Conservation (phyloP, 2,329 filamentous ascomycete genomes). For the Cordyceps fumosorosea region DNA sequence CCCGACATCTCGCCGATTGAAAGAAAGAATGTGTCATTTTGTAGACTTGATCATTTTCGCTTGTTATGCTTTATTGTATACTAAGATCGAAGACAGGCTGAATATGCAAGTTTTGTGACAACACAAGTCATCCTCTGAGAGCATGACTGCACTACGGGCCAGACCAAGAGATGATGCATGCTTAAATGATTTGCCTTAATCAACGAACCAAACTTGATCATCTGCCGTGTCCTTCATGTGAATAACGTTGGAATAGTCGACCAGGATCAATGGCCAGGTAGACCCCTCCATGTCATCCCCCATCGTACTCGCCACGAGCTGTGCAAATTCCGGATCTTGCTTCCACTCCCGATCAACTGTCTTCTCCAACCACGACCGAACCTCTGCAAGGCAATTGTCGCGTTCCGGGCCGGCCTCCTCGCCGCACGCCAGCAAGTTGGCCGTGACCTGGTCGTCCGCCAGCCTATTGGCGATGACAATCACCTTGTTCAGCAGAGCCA, state of each 20-base stretch:
- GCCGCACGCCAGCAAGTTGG: background rate
- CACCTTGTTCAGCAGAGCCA: background rate
- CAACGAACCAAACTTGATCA: constrained; percentile 6
- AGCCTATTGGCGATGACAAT: constrained; percentile 1
- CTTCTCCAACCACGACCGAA: constrained; percentile 3
- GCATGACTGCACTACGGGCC: no score
- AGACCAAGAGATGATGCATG: no score
- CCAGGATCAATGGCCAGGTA: background rate
- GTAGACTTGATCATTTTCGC: no score
- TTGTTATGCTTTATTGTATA: no score
- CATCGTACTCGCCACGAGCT: background rate
- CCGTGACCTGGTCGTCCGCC: constrained; percentile 1
- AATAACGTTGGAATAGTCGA: constrained; percentile 2
- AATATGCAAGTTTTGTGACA: no score
- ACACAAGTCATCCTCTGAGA: no score
- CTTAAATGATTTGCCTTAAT: background rate
- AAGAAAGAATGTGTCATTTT: background rate
- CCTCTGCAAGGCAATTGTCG: background rate
- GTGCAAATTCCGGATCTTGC: background rate
- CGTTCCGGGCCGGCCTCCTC: background rate
- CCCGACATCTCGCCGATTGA: background rate
- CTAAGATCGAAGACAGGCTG: no score
- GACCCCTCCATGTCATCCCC: constrained; percentile 8
- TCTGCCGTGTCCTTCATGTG: background rate
- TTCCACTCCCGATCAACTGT: background rate